Evolutionary conservation across 2,329 filamentous ascomycete genomes (phyloP), one percentile per base, ranked within the genome.

Genomic region (Botrytis tulipae): DNA sequence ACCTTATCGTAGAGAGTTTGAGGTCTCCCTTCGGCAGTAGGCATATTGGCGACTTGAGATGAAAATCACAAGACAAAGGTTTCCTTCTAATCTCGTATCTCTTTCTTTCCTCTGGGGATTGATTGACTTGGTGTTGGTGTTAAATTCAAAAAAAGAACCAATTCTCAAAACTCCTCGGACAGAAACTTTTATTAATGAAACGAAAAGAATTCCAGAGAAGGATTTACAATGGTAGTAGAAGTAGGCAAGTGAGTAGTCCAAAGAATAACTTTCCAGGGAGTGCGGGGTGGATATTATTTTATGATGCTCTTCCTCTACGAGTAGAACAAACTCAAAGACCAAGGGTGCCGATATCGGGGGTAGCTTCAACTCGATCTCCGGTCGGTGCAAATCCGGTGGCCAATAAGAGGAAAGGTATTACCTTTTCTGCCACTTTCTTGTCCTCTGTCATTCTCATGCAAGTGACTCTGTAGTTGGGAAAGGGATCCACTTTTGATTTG

Each of bases 1-100:
- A 98, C 95, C 90, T 98, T 98, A 88, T 98, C 95, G 85, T 98
- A 98, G 81, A 98, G 88, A 79, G 95, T 97, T 61, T 73, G 72
- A 46, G 72, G 68, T 63, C 72, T 66, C 61, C 72, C 68, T 65
- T 73, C 72, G 20, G 68, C 72, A 71, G 72, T 71, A 71, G 72
- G 72, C 72, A 73, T 73, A 32, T 44, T 66, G 60, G n/a, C 62
- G 22, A 29, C 2, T n/a, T 42, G 51, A n/a, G n/a, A 18, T 29
- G n/a, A 9, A n/a, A 61, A n/a, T 5, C 8, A 61, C 59, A 51
- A 67, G 63, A 54, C 51, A 16, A 16, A 54, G n/a, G 7, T 18
- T 29, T 54, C 51, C 25, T 51, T 51, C 44, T 10, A 37, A 20
- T 29, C 1, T 20, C 4, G 54, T 35, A 68, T 60, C 20, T 37